phyloP scores from a whole-genome alignment of 2,329 filamentous ascomycete genomes.

The Hymenoscyphus infarciens region DNA sequence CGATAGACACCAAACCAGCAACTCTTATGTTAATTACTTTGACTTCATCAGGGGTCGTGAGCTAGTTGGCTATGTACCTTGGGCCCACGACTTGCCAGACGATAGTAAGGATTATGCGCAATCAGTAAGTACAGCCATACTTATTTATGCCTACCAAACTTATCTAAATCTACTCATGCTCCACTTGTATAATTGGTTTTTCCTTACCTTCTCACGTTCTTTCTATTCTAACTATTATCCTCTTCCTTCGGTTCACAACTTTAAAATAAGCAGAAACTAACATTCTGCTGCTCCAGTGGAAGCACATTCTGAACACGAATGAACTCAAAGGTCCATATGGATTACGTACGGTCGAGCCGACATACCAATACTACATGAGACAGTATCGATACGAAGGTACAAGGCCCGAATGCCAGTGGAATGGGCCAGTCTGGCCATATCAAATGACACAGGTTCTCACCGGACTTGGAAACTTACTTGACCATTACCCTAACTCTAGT shows the following conservation, averaged over 20 bases:
- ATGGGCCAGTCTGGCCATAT: neutral
- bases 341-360: neutral
- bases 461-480: neutral
- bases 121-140: neutral
- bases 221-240: no score
- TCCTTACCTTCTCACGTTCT: neutral
- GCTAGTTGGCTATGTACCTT: neutral
- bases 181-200: neutral
- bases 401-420: neutral
- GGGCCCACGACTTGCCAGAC: neutral
- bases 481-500: neutral
- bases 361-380: neutral
- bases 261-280: neutral
- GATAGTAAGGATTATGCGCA: neutral
- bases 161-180: neutral
- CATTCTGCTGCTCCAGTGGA: neutral
- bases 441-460: neutral
- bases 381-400: neutral
- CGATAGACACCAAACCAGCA: neutral
- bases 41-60: neutral
- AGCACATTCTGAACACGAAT: neutral
- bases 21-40: neutral
- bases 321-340: neutral
- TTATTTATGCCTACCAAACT: neutral
- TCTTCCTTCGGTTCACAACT: no score